Evolutionary conservation across 305 asterid genomes (phyloP).

Genomic region (Salvia sclarea): DNA sequence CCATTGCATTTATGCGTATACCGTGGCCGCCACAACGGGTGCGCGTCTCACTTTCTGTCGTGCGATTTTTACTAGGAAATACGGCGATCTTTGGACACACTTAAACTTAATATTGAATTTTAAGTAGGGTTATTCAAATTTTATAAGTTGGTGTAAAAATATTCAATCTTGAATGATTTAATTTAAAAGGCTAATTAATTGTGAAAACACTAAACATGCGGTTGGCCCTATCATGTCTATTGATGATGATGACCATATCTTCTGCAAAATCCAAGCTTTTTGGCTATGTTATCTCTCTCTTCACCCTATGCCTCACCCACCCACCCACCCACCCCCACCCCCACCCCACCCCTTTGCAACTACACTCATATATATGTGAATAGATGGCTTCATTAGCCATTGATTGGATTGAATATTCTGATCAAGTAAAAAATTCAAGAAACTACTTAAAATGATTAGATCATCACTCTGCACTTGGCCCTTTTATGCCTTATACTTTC

Average conservation of each 20-base stretch:
- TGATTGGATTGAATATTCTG: background rate
- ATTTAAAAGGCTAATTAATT: background rate
- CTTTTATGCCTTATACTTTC: background rate
- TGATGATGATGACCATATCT: slow-evolving; percentile 42
- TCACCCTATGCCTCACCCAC: background rate
- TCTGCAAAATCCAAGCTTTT: slow-evolving; percentile 42
- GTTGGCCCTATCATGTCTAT: slow-evolving; percentile 46
- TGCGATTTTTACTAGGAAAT: background rate
- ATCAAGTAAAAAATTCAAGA: background rate
- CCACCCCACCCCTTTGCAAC: background rate
- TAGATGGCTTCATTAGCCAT: background rate
- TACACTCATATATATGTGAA: background rate
- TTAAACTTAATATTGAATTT: no score
- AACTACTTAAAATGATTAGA: background rate
- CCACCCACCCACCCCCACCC: background rate
- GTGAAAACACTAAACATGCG: slow-evolving; percentile 39
- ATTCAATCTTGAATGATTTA: slow-evolving; percentile 18
- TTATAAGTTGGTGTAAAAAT: slow-evolving; percentile 6
- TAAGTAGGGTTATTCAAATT: no score
- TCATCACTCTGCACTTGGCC: background rate
- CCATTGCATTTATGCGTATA: background rate
- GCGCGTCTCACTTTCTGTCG: background rate
- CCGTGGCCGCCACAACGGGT: background rate
- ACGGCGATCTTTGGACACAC: no score
- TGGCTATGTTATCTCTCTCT: slow-evolving; percentile 27